Base-by-base conservation (phyloP, 1,284 basidiomycete genomes). In the Prillingera fragicola region DNA sequence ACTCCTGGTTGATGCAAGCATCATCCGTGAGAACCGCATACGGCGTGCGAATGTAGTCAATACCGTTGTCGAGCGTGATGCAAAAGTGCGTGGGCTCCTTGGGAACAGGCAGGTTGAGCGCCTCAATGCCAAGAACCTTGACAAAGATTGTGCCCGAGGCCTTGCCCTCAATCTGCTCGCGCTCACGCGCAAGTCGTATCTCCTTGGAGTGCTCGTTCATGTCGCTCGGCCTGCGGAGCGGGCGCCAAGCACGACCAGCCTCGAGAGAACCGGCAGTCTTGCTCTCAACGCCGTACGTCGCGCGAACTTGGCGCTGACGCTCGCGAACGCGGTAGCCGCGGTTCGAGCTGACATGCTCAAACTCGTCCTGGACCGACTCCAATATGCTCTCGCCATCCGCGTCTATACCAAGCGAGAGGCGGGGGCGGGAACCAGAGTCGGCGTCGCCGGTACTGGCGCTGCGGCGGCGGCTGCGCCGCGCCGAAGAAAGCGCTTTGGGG, bases 171-270 rank as follows among this genome's bases (percentile, higher is more conserved):
- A 82, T 84, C 10, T 50, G 54, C 47, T 87, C 84, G 60, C 82
- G 80, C 2, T 81, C 78, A 18, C 83, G 80, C 54, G 85, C 83
- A 57, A 87, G 85, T 56, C 78, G 80, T 55, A 95, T 85, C 65
- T 91, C 85, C 56, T 85, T 84, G 21, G 87, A 81, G 64, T 94
- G 90, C 69, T 95, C 87, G 68, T 95, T 91, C 84, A 96, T 91
- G 63, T 97, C 90, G 8, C 88, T 92, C 4, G 91, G 89, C 21
- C 90, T 74, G 46, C 87, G 79, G 32, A 96, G 81, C 23, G 83
- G 77, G 60, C 82, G 80, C 92, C 94, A 97, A 2, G 91, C 90
- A 61, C 80, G 84, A 7, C 86, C 85, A 27, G 74, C 72, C 58
- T 89, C 83, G 21, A 90, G 74, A 65, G 92, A 89, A 14, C 88